These are phyloP conservation scores for Wickerhamiella domercqiae DNA, from an alignment of 805 yeast genomes.

Conservation along the genomic window DNA sequence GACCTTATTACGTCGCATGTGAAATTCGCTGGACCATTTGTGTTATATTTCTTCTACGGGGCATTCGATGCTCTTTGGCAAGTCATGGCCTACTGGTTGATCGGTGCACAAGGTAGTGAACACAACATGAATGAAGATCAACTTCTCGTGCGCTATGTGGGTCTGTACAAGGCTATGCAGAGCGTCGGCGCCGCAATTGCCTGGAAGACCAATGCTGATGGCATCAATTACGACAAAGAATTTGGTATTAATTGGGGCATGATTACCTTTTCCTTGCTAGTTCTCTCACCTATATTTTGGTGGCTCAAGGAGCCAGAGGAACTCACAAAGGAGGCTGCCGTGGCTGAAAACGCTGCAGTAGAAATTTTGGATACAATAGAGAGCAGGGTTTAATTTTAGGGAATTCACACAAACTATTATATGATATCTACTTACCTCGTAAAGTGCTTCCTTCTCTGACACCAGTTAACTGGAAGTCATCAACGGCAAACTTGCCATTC, in stretches of 20 bases:
- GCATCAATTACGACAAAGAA: constrained; percentile 26
- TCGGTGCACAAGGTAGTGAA: constrained; percentile 42
- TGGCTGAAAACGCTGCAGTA: too few species aligned
- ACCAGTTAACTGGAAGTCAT: constrained; percentile 8
- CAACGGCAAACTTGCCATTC: constrained; percentile 9
- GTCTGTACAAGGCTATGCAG: constrained; percentile 49
- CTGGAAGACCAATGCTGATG: constrained; percentile 40
- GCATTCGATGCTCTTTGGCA: constrained; percentile 46
- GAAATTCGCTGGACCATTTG: constrained; percentile 42
- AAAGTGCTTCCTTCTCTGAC: constrained; percentile 3
- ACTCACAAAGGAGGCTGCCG: too few species aligned
- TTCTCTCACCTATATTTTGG: constrained; percentile 17
- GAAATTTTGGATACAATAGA: too few species aligned
- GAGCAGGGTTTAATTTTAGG: too few species aligned
- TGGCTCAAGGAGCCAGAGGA: constrained; percentile 10
- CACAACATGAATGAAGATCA: constrained; percentile 24
- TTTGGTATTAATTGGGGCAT: constrained; percentile 41
- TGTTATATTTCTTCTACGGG: constrained; percentile 49
- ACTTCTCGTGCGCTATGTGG: constrained; percentile 37
- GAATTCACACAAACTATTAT: too few species aligned
- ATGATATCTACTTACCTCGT: too few species aligned
- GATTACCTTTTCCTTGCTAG: constrained; percentile 31
- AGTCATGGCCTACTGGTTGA: constrained; percentile 39
- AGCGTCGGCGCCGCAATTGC: constrained; percentile 48
- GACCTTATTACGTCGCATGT: constrained; percentile 33